Base-by-base conservation (phyloP, 2,329 filamentous ascomycete species). In the Mollisia scopiformis region DNA sequence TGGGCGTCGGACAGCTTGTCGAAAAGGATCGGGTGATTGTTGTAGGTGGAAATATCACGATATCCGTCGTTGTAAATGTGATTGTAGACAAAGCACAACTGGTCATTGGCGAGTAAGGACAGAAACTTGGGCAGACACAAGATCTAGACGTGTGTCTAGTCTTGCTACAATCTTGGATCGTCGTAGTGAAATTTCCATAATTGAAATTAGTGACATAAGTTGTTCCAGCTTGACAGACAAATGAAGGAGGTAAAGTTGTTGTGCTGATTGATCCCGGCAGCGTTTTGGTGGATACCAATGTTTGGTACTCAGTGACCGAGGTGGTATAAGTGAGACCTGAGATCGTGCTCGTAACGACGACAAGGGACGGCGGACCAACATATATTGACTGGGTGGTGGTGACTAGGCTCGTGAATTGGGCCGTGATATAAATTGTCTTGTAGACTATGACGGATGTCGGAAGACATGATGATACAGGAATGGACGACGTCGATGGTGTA, bases 241-340 rank as follows among this genome's bases (percentile, higher is more conserved):
- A 59, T 14, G 58, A 61, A 3, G 57, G 58, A 16, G 55, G 53
- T 41, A 50, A 30, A 21, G 47, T 56, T 35, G 50, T 55, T 31
- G 62, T 64, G 2, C 41, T 49, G 27, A 49, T 67, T 83, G 79
- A 58, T 10, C 33, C 55, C 2, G 59, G 57, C 2, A 64, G 19
- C 7, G 55, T 62, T 23, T 31, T 57, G 2, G 54, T 62, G 14
- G 11, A 30, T n/a, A 46, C 23, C 8, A 58, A 7, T 4, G 59
- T 58, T 2, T 55, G 37, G 25, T 49, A 57, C 19, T 54, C 41
- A 16, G 56, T 62, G 21, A 55, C 28, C 30, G 49, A 57, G 8
- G 33, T 53, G 23, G 33, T 58, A 11, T 23, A 50, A 14, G 50
- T 33, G n/a, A 19, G n/a, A 37, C 49, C 52, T 21, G 27, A 47